Percentiles rank a stretch among this genome's conserved stretches.
phyloP scores from a whole-genome alignment of 768 basidiomycete genomes.

The Lentinus tigrinus region DNA sequence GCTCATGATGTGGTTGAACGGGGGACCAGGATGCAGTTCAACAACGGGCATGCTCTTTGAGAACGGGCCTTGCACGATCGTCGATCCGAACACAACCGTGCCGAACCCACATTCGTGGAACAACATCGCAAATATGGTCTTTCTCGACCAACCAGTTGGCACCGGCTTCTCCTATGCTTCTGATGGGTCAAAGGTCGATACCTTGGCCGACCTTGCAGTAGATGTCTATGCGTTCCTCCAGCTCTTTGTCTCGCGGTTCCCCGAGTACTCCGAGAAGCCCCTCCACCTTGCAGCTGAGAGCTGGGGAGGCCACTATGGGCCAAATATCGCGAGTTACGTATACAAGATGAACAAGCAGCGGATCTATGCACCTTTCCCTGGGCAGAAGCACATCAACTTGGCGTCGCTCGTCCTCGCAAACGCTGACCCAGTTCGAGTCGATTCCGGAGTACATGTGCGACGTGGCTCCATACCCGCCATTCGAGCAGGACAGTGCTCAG shows the following conservation, averaged over 20 bases:
- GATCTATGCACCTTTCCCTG: constrained; percentile 12
- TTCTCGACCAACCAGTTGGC: constrained; percentile 36
- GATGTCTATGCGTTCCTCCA: constrained; percentile 35
- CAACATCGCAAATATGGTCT: constrained; percentile 33
- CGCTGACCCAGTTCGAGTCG: constrained; percentile 34
- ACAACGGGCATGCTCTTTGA: constrained; percentile 26
- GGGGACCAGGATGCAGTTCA: constrained; percentile 24
- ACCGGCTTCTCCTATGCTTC: constrained; percentile 49
- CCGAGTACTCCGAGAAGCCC: constrained; percentile 26
- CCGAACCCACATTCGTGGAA: constrained; percentile 46
- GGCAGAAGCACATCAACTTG: constrained; percentile 37
- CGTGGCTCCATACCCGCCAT: constrained; percentile 22
- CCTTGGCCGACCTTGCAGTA: constrained; percentile 31
- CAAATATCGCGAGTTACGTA: constrained; percentile 17
- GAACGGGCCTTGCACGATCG: constrained; percentile 27
- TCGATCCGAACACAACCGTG: constrained; percentile 11
- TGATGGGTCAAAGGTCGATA: constrained; percentile 26
- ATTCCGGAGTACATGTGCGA: constrained; percentile 22
- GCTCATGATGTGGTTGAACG: constrained; percentile 30
- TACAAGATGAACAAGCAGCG: constrained; percentile 20
- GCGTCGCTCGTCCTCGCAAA: constrained; percentile 49
- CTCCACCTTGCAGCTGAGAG: constrained; percentile 36
- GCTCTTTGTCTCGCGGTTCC: constrained; percentile 34
- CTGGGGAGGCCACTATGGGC: constrained; percentile 26
- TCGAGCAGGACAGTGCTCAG: constrained; percentile 53